phyloP scores from a whole-genome alignment of 2,329 filamentous ascomycete species.

The Exophiala xenobiotica region DNA sequence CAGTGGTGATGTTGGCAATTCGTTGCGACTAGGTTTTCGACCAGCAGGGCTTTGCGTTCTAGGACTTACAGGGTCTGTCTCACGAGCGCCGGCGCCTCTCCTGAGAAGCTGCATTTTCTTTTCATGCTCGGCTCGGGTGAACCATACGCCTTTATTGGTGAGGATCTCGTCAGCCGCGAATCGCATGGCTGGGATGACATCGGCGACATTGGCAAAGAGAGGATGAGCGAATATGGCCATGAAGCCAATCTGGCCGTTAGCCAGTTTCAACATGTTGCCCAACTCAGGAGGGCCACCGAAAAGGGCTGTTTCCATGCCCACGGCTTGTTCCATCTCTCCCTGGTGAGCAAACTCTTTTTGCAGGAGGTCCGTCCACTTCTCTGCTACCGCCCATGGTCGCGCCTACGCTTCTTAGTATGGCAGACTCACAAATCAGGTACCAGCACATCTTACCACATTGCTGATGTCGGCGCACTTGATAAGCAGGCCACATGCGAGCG shows the following conservation, averaged over 20 bases:
- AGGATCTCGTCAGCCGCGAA: conserved; percentile 83
- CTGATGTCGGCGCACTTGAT: conserved; percentile 99
- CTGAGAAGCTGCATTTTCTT: conserved; percentile 50
- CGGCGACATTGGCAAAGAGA: conserved; percentile 82
- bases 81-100: conserved; percentile 34
- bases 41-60: conserved; percentile 27
- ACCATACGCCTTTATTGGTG: conserved; percentile 72
- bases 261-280: conserved; percentile 78
- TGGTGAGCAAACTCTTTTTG: conserved; percentile 94
- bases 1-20: conserved; percentile 25
- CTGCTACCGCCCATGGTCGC: conserved; percentile 75
- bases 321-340: conserved; percentile 83
- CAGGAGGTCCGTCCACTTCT: conserved; percentile 89
- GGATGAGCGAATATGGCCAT: conserved; percentile 96
- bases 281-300: conserved; percentile 76
- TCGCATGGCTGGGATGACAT: conserved; percentile 78
- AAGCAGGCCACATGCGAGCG: conserved; percentile 80
- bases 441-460: conserved; percentile 73
- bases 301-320: conserved; percentile 83
- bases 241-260: conserved; percentile 87
- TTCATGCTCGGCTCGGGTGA: conserved; percentile 64
- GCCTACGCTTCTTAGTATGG: conserved; percentile 55
- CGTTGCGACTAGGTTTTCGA: conserved; percentile 7
- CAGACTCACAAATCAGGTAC: background rate
- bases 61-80: conserved; percentile 28